Evolutionary conservation across 2,329 filamentous ascomycete genomes (phyloP), one percentile per base, ranked within the genome.

Genomic region (Rhexocercosporidium sp.): DNA sequence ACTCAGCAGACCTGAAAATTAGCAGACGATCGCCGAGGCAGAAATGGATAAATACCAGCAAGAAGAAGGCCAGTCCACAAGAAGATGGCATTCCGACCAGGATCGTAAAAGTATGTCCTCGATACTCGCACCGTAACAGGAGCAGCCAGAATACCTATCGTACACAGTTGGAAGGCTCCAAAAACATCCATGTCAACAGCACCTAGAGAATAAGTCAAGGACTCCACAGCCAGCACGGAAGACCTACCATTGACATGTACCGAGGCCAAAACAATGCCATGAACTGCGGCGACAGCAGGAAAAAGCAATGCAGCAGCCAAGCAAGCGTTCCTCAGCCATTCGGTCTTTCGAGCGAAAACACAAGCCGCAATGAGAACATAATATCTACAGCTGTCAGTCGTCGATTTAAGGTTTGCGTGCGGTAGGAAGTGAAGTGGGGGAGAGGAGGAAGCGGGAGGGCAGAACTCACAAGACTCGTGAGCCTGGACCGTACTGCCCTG

Each of bases 141-240:
- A 3, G 86, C 89, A 1, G 87, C 86, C 3, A 92, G 72, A 18
- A 91, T 88, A 14, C 87, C 89, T 44, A 92, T 88, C 0, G 88
- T 83, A 66, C 89, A 91, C 0, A 91, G 75, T 70, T 92, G 89
- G 69, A 91, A 90, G 9, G 88, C 88, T 1, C 89, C 89, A 65
- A 85, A 92, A 3, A 91, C 80, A 71, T 92, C 89, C 84, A 92
- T 86, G 72, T 91, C 89, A 16, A 90, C 83, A 16, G 86, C 88
- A 61, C 80, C 88, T 90, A 65, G 27, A 66, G 12, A 9, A 12
- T 61, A 29, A 67, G 49, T n/a, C 27, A 27, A 20, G 4, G 49
- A 61, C 3, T 61, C 14, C 18, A 47, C n/a, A 29, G n/a, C 22
- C 27, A 51, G n/a, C 16, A 46, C 0, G 29, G 41, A 16, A 22